Percentiles rank a stretch among this genome's conserved stretches.
These are phyloP conservation scores for Centella asiatica DNA, from an alignment of 129 eudicot species.

Conservation along the genomic window DNA sequence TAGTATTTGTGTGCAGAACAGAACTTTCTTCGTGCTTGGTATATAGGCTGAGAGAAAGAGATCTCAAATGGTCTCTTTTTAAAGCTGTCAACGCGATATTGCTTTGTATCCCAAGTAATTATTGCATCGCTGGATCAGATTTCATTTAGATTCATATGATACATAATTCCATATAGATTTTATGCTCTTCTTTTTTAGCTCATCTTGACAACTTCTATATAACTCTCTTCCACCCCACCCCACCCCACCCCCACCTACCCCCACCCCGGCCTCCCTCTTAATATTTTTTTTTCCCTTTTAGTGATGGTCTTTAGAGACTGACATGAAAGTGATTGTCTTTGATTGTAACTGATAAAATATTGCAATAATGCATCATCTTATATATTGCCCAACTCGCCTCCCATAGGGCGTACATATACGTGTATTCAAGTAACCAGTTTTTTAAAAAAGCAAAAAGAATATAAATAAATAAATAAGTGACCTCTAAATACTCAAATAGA, in stretches of 20 bases:
- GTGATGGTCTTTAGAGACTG: conserved; percentile 14
- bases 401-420: not conserved
- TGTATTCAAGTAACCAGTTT: no score
- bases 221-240: no score
- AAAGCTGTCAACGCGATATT: conserved; percentile 74
- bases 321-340: conserved; percentile 37
- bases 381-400: conserved; percentile 17
- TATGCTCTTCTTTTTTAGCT: conserved; percentile 27
- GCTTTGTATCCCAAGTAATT: conserved; percentile 33
- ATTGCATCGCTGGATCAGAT: conserved; percentile 86
- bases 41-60: conserved; percentile 25
- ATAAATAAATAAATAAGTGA: no score
- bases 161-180: conserved; percentile 34
- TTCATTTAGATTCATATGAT: conserved; percentile 47
- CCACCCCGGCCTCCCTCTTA: no score
- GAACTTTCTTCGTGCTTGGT: not conserved
- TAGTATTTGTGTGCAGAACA: not conserved
- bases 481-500: no score
- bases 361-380: not conserved
- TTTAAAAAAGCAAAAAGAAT: no score
- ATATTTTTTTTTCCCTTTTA: conserved; percentile 11
- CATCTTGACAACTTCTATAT: conserved; percentile 20
- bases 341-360: conserved; percentile 18
- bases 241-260: no score
- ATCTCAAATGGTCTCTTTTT: conserved; percentile 35